Conservation (phyloP, 371 early-diverging fungal species). For the Phascolomyces articulosus region DNA sequence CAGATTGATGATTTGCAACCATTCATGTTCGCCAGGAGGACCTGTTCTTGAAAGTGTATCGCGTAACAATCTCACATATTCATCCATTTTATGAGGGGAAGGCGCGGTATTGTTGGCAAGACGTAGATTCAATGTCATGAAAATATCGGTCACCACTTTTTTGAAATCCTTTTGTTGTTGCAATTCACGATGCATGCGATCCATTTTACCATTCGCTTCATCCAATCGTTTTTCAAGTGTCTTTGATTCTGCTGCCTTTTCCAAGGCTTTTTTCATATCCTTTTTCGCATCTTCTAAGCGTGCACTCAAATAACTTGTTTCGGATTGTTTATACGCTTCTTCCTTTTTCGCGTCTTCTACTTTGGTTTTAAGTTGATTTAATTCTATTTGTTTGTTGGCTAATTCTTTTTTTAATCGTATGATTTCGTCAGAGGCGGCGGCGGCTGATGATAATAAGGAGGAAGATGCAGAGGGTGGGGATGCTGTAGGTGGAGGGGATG, state of each 20-base stretch:
- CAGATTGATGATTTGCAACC: background rate
- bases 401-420: no score
- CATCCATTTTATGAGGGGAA: constrained; percentile 2
- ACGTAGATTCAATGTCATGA: background rate
- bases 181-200: background rate
- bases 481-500: no score
- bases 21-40: constrained; percentile 1
- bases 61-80: background rate
- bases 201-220: background rate
- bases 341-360: no score
- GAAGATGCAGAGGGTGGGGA: no score
- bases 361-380: no score
- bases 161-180: constrained; percentile 5
- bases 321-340: background rate
- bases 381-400: no score
- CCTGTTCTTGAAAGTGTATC: constrained; percentile 6
- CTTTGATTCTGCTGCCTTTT: background rate
- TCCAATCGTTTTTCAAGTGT: background rate
- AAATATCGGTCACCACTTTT: background rate
- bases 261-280: background rate
- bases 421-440: no score
- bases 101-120: background rate
- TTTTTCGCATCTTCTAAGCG: background rate
- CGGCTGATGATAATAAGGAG: no score
- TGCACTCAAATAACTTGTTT: background rate